A percentile compares a stretch with the other conserved stretches of the same genome.
phyloP scores from a whole-genome alignment of 441 rosid species.

The Omphalea diandra region DNA sequence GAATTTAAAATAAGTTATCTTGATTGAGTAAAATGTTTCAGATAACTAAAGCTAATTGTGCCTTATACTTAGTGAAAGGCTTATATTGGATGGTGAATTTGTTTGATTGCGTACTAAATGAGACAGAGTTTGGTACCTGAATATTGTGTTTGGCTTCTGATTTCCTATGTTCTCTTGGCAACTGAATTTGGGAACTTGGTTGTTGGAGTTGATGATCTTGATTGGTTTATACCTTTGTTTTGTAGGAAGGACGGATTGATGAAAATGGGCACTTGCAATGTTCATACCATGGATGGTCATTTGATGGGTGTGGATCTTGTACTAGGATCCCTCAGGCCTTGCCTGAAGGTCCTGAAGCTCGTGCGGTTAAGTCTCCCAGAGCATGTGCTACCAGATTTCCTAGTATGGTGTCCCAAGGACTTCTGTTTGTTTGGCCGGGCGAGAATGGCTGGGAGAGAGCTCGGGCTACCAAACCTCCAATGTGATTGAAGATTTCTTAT shows the following conservation, averaged over 20 bases:
- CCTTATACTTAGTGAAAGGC: neutral
- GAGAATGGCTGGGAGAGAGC: too few relatives aligned
- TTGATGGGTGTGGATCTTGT: conserved; percentile 73
- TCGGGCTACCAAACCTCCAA: too few relatives aligned
- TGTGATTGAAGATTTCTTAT: too few relatives aligned
- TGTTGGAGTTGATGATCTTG: conserved; percentile 12
- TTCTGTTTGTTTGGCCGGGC: conserved; percentile 72
- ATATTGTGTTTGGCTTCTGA: neutral
- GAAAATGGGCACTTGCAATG: conserved; percentile 84
- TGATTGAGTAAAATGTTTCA: neutral
- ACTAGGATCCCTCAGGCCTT: conserved; percentile 72
- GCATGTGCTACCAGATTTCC: conserved; percentile 70
- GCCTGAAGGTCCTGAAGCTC: conserved; percentile 79
- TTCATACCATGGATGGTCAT: conserved; percentile 91
- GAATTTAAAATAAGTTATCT: neutral
- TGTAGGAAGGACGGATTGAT: conserved; percentile 67
- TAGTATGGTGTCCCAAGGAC: conserved; percentile 66
- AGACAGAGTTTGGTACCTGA: neutral
- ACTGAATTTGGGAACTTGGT: neutral
- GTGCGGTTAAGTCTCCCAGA: conserved; percentile 63
- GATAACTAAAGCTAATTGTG: neutral
- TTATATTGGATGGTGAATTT: neutral
- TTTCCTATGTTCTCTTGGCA: neutral
- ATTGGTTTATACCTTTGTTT: conserved; percentile 13
- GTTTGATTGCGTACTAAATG: neutral